Conservation (phyloP, 2,329 filamentous ascomycete species). For the Trichoderma atrobrunneum region DNA sequence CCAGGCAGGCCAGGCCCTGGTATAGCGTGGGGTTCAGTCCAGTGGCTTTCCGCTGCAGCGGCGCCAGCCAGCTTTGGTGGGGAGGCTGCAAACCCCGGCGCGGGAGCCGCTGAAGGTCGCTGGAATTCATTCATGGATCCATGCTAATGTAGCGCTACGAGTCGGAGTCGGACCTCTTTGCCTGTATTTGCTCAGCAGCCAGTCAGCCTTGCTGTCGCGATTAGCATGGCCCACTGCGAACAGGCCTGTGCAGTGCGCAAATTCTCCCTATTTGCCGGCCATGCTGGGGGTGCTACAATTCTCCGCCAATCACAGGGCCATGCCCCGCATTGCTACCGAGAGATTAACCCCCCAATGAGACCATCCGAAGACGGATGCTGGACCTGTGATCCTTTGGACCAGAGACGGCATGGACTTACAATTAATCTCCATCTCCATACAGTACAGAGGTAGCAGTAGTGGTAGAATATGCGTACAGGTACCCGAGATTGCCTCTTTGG, state of each 20-base stretch:
- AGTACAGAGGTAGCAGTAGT: neutral
- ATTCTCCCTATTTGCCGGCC: constrained; percentile 21
- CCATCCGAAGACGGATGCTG: neutral
- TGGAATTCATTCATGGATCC: neutral
- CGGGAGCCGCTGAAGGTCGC: constrained; percentile 16
- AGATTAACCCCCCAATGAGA: constrained; percentile 19
- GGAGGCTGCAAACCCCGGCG: constrained; percentile 12
- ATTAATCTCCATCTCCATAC: neutral
- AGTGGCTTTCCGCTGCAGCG: neutral
- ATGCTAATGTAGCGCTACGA: neutral
- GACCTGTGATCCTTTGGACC: neutral
- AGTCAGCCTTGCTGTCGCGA: constrained; percentile 3
- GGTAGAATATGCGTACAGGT: neutral
- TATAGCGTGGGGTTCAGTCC: neutral
- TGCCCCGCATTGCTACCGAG: constrained; percentile 1
- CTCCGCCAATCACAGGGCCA: constrained; percentile 19
- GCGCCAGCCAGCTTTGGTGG: neutral
- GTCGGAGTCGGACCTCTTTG: neutral
- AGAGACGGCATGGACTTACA: neutral
- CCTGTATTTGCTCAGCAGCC: neutral
- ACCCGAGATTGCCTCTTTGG: neutral
- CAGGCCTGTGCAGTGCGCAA: constrained; percentile 6
- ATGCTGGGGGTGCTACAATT: constrained; percentile 4
- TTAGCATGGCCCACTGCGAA: neutral
- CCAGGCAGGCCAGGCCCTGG: neutral